A percentile compares a stretch with the other conserved stretches of the same genome.
Conservation (phyloP, 2,329 filamentous ascomycete species). For the Venturia nashicola region DNA sequence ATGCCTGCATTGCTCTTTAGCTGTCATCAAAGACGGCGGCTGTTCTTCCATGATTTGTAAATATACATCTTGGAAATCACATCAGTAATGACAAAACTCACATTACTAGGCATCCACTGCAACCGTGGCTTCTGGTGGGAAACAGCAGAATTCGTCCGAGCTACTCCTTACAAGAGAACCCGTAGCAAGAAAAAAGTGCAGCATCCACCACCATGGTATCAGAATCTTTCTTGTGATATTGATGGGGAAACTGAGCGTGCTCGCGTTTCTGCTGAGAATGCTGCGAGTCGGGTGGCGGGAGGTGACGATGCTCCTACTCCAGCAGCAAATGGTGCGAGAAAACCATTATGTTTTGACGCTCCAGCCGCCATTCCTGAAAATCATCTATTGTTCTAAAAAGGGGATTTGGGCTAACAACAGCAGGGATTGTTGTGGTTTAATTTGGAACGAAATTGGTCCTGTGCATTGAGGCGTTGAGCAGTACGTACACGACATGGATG, state of each 20-base stretch:
- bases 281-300: not conserved
- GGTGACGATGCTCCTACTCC: not conserved
- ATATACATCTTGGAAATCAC: not conserved
- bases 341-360: not conserved
- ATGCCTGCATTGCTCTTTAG: slow-evolving; percentile 8
- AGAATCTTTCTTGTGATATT: not conserved
- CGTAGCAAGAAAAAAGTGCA: not conserved
- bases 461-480: not conserved
- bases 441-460: not conserved
- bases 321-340: not conserved
- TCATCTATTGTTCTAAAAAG: not conserved
- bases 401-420: not conserved
- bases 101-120: slow-evolving; percentile 1
- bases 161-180: not conserved
- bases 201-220: not conserved
- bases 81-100: not conserved
- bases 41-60: slow-evolving; percentile 8
- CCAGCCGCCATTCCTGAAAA: not conserved
- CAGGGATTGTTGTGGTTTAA: not conserved
- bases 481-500: not conserved
- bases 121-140: slow-evolving; percentile 8
- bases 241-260: not conserved
- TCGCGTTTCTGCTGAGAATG: not conserved
- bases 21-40: slow-evolving; percentile 10
- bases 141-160: not conserved